Base-by-base conservation (phyloP, 2,329 filamentous ascomycete species). In the Venturia pyrina region DNA sequence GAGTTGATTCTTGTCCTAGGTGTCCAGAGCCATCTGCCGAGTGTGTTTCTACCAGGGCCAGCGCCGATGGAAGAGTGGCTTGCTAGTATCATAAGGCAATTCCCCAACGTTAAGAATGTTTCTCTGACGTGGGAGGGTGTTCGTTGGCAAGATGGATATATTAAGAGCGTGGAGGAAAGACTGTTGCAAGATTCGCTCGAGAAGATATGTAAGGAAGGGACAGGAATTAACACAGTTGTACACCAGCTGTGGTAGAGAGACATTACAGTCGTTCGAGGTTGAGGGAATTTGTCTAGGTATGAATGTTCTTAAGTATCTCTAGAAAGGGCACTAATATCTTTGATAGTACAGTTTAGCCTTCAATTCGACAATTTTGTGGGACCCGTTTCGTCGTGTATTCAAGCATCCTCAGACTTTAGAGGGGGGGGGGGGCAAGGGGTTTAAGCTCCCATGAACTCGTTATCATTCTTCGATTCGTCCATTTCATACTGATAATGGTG, bases 51-150 rank as follows among this genome's bases (percentile, higher is more conserved):
- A 11, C 53, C 53, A 59, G 53, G 53, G 5, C 53, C 53, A n/a
- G 53, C 53, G 8, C 53, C 53, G 11, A 59, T 59, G 32, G 53
- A 59, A 37, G 32, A 59, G n/a, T 59, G 53, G 53, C 53, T 59
- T n/a, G 53, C 53, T 3, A 17, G 37, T 59, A 59, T 59, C 32
- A 37, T 59, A 15, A 59, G 37, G 19, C 53, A 59, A n/a, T 59
- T 59, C 11, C 53, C 53, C 11, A 34, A 59, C n/a, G 53, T 59
- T 3, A n/a, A 15, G 28, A 59, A 59, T 17, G 28, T 59, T 19
- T 59, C 53, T 37, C n/a, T 59, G 53, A 37, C 28, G 53, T 59
- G 53, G 53, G 53, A 2, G 8, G 53, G 53, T n/a, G 28, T 59
- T 32, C 15, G 32, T 37, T 59, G 53, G 53, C 53, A 13, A 59